phyloP scores from a whole-genome alignment of 768 basidiomycete species.

The Mycena chlorophos region DNA sequence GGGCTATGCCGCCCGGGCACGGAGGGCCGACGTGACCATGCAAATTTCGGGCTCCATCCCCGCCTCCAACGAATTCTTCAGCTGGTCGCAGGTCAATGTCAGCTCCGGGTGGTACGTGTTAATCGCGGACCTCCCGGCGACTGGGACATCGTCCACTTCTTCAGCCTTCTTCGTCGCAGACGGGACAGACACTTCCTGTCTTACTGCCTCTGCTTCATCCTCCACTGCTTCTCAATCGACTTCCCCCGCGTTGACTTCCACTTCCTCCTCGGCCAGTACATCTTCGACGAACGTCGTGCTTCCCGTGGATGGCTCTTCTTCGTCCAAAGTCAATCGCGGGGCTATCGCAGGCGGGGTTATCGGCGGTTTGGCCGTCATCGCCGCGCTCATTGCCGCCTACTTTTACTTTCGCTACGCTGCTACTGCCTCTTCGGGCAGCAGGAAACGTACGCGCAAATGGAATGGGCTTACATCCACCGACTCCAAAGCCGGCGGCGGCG shows the following conservation, averaged over 20 bases:
- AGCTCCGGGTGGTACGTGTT: conserved; percentile 52
- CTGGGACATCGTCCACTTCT: conserved; percentile 21
- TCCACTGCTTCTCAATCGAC: conserved; percentile 4
- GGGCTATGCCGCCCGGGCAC: not conserved
- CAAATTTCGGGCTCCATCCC: not conserved
- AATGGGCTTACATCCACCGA: conserved; percentile 30
- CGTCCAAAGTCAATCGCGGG: conserved; percentile 29
- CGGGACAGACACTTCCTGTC: conserved; percentile 37
- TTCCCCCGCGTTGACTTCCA: conserved; percentile 16
- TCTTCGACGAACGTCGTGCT: conserved; percentile 22
- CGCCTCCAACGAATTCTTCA: conserved; percentile 23
- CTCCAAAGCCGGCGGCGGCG: conserved; percentile 23
- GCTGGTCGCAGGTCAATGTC: conserved; percentile 49
- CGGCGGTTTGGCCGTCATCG: conserved; percentile 43
- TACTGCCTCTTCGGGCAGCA: conserved; percentile 30
- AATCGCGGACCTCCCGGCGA: conserved; percentile 27
- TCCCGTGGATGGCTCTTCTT: conserved; percentile 22
- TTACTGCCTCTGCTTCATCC: conserved; percentile 17
- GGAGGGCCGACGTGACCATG: not conserved
- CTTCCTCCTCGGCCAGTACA: conserved; percentile 21
- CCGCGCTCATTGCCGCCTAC: conserved; percentile 27
- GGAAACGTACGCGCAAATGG: conserved; percentile 26
- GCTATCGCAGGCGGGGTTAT: conserved; percentile 55
- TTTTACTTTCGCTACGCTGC: conserved; percentile 28
- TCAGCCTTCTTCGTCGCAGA: conserved; percentile 32